phyloP scores from a whole-genome alignment of 495 filamentous ascomycete genomes.

The Penicillium silybi region DNA sequence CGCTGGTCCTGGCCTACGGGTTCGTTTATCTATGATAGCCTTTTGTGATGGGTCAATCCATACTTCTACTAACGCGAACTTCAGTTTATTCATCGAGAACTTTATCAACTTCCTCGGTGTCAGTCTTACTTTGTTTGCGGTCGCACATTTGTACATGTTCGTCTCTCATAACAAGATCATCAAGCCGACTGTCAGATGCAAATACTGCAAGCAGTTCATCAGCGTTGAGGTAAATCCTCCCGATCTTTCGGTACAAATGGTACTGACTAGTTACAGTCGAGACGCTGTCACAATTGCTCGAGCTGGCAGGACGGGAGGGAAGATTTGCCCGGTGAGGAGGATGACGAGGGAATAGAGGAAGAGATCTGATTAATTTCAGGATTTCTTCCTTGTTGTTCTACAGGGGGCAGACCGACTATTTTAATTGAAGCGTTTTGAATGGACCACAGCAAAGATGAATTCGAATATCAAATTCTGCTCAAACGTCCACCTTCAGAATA shows the following conservation, averaged over 20 bases:
- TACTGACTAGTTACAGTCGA: conserved; percentile 38
- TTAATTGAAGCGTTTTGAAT: neutral
- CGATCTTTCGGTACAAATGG: neutral
- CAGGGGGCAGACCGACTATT: too few species aligned
- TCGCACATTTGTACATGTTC: conserved; percentile 63
- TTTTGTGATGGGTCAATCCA: neutral
- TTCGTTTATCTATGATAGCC: conserved; percentile 21
- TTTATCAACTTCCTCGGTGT: conserved; percentile 63
- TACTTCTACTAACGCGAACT: neutral
- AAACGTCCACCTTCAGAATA: neutral
- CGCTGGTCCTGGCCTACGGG: conserved; percentile 69
- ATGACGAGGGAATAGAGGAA: conserved; percentile 1
- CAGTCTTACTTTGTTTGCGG: conserved; percentile 59
- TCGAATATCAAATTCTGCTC: conserved; percentile 1
- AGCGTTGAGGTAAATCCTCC: conserved; percentile 52
- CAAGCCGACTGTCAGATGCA: conserved; percentile 65
- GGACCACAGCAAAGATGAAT: neutral
- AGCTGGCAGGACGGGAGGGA: conserved; percentile 78
- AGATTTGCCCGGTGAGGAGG: conserved; percentile 31
- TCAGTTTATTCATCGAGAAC: conserved; percentile 61
- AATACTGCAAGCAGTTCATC: conserved; percentile 66
- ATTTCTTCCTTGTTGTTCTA: too few species aligned
- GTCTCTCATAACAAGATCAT: conserved; percentile 62
- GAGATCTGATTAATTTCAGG: neutral
- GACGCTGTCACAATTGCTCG: conserved; percentile 66